These are phyloP conservation scores for Auricularia heimuer DNA, from an alignment of 768 basidiomycete species.

Conservation along the genomic window DNA sequence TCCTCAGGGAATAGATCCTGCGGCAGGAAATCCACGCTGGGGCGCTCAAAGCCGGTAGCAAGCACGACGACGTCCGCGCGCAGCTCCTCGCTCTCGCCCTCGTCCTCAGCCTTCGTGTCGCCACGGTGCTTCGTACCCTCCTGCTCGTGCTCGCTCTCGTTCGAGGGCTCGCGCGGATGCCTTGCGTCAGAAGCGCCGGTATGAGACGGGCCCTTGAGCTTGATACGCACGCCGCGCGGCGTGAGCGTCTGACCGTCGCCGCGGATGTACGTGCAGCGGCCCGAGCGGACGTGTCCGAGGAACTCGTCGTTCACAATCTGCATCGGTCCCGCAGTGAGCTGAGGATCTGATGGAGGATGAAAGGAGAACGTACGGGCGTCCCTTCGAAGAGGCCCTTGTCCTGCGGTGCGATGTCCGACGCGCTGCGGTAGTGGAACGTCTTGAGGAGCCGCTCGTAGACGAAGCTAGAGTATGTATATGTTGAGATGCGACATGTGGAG, in stretches of 20 bases:
- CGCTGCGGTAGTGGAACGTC: slow-evolving; percentile 34
- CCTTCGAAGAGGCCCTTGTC: slow-evolving; percentile 36
- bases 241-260: slow-evolving; percentile 35
- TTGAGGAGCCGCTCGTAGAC: slow-evolving; percentile 37
- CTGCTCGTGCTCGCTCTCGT: too few species aligned
- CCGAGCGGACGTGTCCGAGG: slow-evolving; percentile 32
- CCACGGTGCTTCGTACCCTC: slow-evolving; percentile 23
- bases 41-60: slow-evolving; percentile 44
- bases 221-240: slow-evolving; percentile 26
- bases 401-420: slow-evolving; percentile 34
- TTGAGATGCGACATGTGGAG: not conserved
- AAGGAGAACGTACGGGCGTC: slow-evolving; percentile 28
- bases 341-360: not conserved
- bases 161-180: too few species aligned
- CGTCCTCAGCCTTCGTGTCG: slow-evolving; percentile 24
- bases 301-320: slow-evolving; percentile 46
- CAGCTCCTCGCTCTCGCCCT: slow-evolving; percentile 23
- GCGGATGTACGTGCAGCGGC: slow-evolving; percentile 36
- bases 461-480: slow-evolving; percentile 22
- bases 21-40: slow-evolving; percentile 35
- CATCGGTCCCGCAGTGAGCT: not conserved
- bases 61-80: slow-evolving; percentile 40
- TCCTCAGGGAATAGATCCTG: slow-evolving; percentile 40
- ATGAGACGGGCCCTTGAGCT: too few species aligned
- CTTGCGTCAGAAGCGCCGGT: too few species aligned